These are phyloP conservation scores for Penicillium sp. DNA, from an alignment of 2,329 filamentous ascomycete species.

Conservation along the genomic window DNA sequence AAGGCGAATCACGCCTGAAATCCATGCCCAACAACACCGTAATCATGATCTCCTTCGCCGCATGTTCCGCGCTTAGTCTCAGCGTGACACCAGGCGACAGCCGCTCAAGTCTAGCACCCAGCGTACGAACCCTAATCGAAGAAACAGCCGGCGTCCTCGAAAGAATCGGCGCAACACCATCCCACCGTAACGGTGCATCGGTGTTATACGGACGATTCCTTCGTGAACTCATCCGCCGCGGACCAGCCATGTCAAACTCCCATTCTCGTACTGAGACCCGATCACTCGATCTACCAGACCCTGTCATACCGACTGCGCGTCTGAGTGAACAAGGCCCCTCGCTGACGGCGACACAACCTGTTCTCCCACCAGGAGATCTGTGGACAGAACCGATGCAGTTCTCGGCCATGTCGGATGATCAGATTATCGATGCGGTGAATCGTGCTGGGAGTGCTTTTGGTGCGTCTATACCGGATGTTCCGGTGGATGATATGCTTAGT, in stretches of 20 bases:
- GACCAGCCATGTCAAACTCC: conserved; percentile 32
- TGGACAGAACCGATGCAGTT: conserved; percentile 65
- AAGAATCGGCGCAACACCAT: conserved; percentile 69
- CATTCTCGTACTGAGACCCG: conserved; percentile 22
- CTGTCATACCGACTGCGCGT: conserved; percentile 21
- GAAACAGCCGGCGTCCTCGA: conserved; percentile 73
- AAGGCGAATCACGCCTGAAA: conserved; percentile 71
- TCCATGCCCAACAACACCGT: conserved; percentile 81
- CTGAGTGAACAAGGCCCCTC: conserved; percentile 29
- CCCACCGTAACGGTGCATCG: conserved; percentile 71
- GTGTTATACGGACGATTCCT: conserved; percentile 64
- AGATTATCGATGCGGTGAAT: conserved; percentile 70
- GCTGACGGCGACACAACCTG: conserved; percentile 33
- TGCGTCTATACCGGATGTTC: conserved; percentile 60
- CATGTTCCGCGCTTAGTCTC: conserved; percentile 70
- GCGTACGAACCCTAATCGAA: conserved; percentile 68
- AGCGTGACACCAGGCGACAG: conserved; percentile 64
- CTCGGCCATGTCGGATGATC: conserved; percentile 72
- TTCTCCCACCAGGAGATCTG: conserved; percentile 40
- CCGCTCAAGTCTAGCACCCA: conserved; percentile 64
- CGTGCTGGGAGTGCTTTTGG: conserved; percentile 67
- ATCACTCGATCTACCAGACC: conserved; percentile 21
- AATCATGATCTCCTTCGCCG: conserved; percentile 79
- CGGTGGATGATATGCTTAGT: conserved; percentile 65
- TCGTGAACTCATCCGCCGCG: conserved; percentile 54